Evolutionary conservation across 2,329 filamentous ascomycete genomes (phyloP).

Genomic region (Verticillium klebahnii): DNA sequence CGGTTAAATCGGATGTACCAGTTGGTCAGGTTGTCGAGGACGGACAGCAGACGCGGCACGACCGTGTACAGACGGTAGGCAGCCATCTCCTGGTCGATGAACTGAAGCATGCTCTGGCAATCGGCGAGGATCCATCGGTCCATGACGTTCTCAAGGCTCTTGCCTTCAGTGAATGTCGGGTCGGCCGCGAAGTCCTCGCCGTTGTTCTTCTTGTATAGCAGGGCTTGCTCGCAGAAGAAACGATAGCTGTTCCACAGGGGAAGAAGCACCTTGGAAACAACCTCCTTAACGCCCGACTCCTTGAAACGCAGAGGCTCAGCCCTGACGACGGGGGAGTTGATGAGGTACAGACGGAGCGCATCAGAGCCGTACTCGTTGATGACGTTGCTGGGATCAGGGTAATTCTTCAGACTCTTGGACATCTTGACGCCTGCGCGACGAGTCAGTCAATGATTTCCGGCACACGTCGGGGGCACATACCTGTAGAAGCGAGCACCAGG

Average conservation of each 20-base stretch:
- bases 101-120: conserved; percentile 85
- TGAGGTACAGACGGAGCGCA: conserved; percentile 88
- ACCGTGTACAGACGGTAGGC: conserved; percentile 87
- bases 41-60: conserved; percentile 72
- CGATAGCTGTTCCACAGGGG: conserved; percentile 97
- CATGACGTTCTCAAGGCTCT: conserved; percentile 74
- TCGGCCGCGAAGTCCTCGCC: conserved; percentile 75
- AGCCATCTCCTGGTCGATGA: conserved; percentile 89
- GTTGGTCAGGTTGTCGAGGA: conserved; percentile 96
- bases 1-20: conserved; percentile 98
- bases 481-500: conserved; percentile 88
- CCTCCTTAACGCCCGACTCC: conserved; percentile 88
- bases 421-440: conserved; percentile 56
- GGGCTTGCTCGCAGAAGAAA: conserved; percentile 88
- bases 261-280: conserved; percentile 84
- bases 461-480: conserved; percentile 49
- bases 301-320: conserved; percentile 90
- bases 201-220: conserved; percentile 80
- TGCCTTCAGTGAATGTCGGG: conserved; percentile 66
- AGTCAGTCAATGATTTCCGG: neutral
- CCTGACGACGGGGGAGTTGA: conserved; percentile 92
- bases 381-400: conserved; percentile 78
- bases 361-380: conserved; percentile 89
- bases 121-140: conserved; percentile 93
- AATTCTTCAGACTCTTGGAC: conserved; percentile 96